These are phyloP conservation scores for Ramaria rubella DNA, from an alignment of 768 basidiomycete genomes.

Conservation along the genomic window DNA sequence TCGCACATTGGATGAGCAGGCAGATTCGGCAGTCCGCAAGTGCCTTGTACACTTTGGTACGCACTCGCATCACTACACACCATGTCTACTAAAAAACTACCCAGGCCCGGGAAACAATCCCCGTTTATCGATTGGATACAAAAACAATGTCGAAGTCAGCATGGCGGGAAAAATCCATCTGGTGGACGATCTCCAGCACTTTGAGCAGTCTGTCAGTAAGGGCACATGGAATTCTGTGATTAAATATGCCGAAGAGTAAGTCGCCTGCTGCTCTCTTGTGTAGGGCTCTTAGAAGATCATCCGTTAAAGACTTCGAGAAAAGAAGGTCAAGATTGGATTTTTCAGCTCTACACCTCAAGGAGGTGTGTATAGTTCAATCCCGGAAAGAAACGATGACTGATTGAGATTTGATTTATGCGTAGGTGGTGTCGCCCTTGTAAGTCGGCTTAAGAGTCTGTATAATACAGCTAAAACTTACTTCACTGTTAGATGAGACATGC, in stretches of 20 bases:
- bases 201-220: conserved; percentile 60
- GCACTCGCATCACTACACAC: background rate
- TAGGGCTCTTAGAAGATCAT: background rate
- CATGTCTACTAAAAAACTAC: conserved; percentile 25
- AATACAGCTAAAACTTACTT: background rate
- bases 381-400: background rate
- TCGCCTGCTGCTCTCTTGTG: background rate
- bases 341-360: conserved; percentile 96
- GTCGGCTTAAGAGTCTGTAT: conserved; percentile 26
- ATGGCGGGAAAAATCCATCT: conserved; percentile 82
- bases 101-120: conserved; percentile 81
- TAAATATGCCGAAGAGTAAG: conserved; percentile 66
- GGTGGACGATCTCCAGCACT: conserved; percentile 76
- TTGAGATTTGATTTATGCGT: conserved; percentile 3
- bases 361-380: conserved; percentile 39
- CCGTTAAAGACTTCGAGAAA: conserved; percentile 50
- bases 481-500: conserved; percentile 83
- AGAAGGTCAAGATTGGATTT: conserved; percentile 86
- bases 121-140: conserved; percentile 70
- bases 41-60: conserved; percentile 50
- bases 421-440: conserved; percentile 90
- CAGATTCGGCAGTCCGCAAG: conserved; percentile 82
- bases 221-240: conserved; percentile 78
- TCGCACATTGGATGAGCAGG: conserved; percentile 76
- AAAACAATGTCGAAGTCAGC: conserved; percentile 86